These are phyloP conservation scores for Posidonia australis DNA, from an alignment of 106 monocot species.

Conservation along the genomic window DNA sequence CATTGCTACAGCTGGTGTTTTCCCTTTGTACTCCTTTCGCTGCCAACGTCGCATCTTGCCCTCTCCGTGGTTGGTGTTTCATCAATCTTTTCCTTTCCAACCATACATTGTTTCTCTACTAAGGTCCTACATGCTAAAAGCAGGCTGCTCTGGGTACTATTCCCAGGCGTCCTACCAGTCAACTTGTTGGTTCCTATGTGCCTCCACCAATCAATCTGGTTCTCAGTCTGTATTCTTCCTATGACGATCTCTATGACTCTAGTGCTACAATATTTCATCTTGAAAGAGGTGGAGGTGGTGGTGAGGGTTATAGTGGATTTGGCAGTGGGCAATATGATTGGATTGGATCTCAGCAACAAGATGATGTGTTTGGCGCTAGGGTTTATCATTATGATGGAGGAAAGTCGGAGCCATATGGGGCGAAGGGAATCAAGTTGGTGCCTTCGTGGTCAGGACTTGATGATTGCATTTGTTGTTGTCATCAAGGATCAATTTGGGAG, in stretches of 20 bases:
- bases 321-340: constrained; percentile 4
- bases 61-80: too few relatives aligned
- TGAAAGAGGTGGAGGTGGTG: constrained; percentile 6
- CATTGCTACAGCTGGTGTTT: too few relatives aligned
- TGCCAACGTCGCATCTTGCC: too few relatives aligned
- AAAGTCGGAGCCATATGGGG: constrained; percentile 26
- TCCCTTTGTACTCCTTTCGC: too few relatives aligned
- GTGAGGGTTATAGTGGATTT: constrained; percentile 14
- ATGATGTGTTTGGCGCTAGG: constrained; percentile 43
- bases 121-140: too few relatives aligned
- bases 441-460: constrained; percentile 8
- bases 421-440: constrained; percentile 11
- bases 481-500: background rate
- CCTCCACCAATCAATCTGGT: constrained; percentile 10
- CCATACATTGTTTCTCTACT: too few relatives aligned
- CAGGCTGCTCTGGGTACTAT: too few relatives aligned
- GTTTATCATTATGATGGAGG: constrained; percentile 75
- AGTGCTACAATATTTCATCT: constrained; percentile 6
- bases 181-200: background rate
- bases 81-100: too few relatives aligned
- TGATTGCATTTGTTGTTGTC: constrained; percentile 4
- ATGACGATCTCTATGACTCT: constrained; percentile 27
- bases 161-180: constrained; percentile 4
- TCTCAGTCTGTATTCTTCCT: constrained; percentile 18
- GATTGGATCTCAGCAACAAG: constrained; percentile 1